These are phyloP conservation scores for Cystofilobasidium capitatum DNA, from an alignment of 768 basidiomycete species.

Conservation along the genomic window DNA sequence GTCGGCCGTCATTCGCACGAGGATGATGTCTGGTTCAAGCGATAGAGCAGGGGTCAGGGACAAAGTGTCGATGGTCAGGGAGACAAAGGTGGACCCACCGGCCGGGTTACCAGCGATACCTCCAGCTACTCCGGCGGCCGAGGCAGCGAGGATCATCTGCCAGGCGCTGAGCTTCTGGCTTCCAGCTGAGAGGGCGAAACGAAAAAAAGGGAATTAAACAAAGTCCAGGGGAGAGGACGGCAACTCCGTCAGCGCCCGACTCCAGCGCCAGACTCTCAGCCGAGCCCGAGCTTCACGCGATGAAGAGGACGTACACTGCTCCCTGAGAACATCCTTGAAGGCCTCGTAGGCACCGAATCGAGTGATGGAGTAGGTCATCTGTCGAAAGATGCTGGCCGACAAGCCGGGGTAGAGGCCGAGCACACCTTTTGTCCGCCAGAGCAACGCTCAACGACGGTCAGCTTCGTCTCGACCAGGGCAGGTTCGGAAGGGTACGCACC, in stretches of 20 bases:
- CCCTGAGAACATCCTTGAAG: conserved; percentile 19
- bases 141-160: conserved; percentile 22
- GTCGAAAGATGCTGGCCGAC: conserved; percentile 22
- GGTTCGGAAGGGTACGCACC: conserved; percentile 7
- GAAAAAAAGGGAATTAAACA: neutral
- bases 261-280: neutral
- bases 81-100: conserved; percentile 3
- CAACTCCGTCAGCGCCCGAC: neutral
- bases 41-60: neutral
- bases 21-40: conserved; percentile 34
- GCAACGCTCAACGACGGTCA: neutral
- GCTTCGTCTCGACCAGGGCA: neutral
- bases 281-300: neutral
- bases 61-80: neutral
- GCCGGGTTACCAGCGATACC: conserved; percentile 27
- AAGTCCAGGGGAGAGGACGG: neutral
- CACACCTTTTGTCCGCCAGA: conserved; percentile 1
- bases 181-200: neutral
- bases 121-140: conserved; percentile 23
- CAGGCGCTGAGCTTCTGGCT: conserved; percentile 3
- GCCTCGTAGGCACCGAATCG: conserved; percentile 27
- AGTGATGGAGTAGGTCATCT: conserved; percentile 25
- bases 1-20: conserved; percentile 78
- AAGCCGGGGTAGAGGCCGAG: conserved; percentile 24
- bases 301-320: neutral